Base-by-base conservation (phyloP, 2,329 filamentous ascomycete genomes). In the Colletotrichum graminicola region DNA sequence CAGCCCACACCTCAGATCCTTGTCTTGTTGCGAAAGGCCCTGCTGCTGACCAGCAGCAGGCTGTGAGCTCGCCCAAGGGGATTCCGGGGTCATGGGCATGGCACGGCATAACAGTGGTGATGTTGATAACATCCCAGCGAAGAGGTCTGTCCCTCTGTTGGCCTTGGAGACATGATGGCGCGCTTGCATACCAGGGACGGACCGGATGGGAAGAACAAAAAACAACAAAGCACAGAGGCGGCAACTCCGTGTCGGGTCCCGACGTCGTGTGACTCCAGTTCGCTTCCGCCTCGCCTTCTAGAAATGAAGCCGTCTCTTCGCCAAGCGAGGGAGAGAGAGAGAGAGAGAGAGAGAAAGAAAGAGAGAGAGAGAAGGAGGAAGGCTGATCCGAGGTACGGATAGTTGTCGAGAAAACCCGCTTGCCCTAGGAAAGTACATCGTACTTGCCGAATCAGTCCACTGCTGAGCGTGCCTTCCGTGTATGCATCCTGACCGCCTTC, bases 401-500 rank as follows among this genome's bases (percentile, higher is more conserved):
- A 41, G 39, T 41, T 41, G 39, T 32, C 34, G 34, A 36, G 34
- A 36, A 36, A 36, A 36, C 34, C 34, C 54, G 56, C 4, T 47
- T 39, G 3, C 52, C 32, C 14, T 32, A 29, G 26, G 14, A n/a
- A 36, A 6, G 26, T 41, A 59, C 14, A 2, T 41, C 39, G 39
- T 41, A 45, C 43, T 45, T 21, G 43, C 43, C 43, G 18, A n/a
- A 21, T 43, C 18, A n/a, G 41, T n/a, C 26, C 39, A 26, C 26
- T 45, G 57, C 29, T 23, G 41, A 34, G 39, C 21, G 57, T 45
- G 39, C 23, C 14, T 60, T n/a, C 26, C 36, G 16, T 41, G 43
- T 8, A 45, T 45, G 41, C 54, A 26, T 66, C 32, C 41, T 68
- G 68, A 71, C 68, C 68, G 68, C 68, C 68, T 68, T 68, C 65